These are phyloP conservation scores for Fusarium coffeatum DNA, from an alignment of 2,329 filamentous ascomycete genomes.

Conservation along the genomic window DNA sequence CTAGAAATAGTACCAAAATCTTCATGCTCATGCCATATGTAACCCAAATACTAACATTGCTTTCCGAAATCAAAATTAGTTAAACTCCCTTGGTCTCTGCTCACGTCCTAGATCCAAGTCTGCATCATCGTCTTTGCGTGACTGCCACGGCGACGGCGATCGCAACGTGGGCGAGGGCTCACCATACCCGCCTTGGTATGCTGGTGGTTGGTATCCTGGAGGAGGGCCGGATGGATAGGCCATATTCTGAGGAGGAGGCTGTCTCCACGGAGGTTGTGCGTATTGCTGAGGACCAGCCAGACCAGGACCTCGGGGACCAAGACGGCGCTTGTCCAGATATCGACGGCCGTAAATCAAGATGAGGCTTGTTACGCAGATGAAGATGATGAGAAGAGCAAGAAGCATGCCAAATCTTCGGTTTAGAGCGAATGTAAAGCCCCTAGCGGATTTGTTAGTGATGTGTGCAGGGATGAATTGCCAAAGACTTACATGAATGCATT, in stretches of 20 bases:
- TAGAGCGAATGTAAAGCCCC: conserved; percentile 68
- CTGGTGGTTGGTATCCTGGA: conserved; percentile 51
- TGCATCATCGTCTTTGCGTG: conserved; percentile 48
- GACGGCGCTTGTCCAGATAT: conserved; percentile 44
- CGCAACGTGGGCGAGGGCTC: conserved; percentile 42
- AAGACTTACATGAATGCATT: conserved; percentile 67
- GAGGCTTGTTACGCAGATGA: conserved; percentile 56
- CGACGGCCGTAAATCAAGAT: conserved; percentile 50
- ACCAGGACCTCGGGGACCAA: conserved; percentile 31
- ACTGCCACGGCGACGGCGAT: conserved; percentile 47
- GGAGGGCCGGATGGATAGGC: conserved; percentile 47
- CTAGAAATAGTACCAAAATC: background rate
- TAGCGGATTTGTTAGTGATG: conserved; percentile 41
- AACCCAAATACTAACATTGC: conserved; percentile 38
- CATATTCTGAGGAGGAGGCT: conserved; percentile 36
- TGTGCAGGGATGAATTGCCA: background rate
- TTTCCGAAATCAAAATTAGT: background rate
- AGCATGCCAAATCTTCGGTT: conserved; percentile 60
- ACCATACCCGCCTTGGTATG: conserved; percentile 49
- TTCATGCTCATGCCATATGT: background rate
- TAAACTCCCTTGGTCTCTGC: conserved; percentile 52
- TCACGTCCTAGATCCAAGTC: conserved; percentile 48
- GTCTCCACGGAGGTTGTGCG: conserved; percentile 49
- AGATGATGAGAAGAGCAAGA: conserved; percentile 61
- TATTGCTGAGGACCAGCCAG: conserved; percentile 40